phyloP scores from a whole-genome alignment of 1,139 yeast species.

The Sugiyamaella neomexicana region DNA sequence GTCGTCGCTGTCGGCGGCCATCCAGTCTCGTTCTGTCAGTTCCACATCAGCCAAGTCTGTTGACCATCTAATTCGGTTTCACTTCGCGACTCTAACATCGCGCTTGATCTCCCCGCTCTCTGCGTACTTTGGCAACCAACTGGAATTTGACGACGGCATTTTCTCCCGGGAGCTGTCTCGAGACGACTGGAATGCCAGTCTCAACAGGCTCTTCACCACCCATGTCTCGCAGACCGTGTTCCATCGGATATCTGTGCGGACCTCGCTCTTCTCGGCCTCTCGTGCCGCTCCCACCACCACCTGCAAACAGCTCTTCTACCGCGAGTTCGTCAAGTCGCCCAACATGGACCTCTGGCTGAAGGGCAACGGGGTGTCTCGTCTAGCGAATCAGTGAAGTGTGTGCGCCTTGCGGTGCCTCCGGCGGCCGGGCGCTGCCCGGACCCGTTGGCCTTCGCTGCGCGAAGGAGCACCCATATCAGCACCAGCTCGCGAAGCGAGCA shows the following conservation, averaged over 20 bases:
- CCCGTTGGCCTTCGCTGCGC: conserved; percentile 8
- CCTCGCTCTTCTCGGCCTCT: conserved; percentile 13
- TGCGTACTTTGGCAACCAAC: conserved; percentile 21
- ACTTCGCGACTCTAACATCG: conserved; percentile 33
- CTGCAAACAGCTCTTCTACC: conserved; percentile 24
- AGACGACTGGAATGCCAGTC: conserved; percentile 10
- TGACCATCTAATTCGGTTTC: conserved; percentile 26
- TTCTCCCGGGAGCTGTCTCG: conserved; percentile 13
- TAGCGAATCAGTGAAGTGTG: not conserved
- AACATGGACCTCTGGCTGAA: conserved; percentile 25
- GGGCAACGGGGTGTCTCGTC: conserved; percentile 20
- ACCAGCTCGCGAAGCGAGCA: conserved; percentile 4
- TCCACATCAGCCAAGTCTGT: conserved; percentile 1
- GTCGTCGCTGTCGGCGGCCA: conserved; percentile 15
- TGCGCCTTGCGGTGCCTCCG: conserved; percentile 8
- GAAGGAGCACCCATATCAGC: too few species aligned
- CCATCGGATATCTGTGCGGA: conserved; percentile 12
- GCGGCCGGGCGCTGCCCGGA: conserved; percentile 13
- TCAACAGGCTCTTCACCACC: conserved; percentile 9
- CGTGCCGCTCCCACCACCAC: not conserved
- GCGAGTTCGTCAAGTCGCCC: conserved; percentile 19
- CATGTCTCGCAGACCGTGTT: conserved; percentile 9
- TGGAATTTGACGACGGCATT: conserved; percentile 13
- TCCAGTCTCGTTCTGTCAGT: not conserved
- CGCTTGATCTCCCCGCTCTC: conserved; percentile 31